Evolutionary conservation across 176 grass and related monocot species (phyloP), one percentile per base, ranked within the genome.

Genomic region (Triticum turgidum): DNA sequence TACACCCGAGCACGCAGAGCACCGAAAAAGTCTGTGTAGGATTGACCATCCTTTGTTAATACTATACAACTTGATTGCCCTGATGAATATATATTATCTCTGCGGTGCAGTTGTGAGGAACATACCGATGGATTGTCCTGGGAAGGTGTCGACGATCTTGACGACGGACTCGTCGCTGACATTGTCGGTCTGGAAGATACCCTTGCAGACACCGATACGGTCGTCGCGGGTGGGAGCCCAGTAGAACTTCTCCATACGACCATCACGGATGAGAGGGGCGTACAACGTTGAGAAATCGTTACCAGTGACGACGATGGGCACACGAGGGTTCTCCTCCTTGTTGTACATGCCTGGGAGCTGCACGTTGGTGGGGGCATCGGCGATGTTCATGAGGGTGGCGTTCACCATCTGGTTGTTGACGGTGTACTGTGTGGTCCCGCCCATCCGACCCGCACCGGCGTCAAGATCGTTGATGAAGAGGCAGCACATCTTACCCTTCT

Each of bases 351-450:
- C 96, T 0, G 96, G 96, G 45, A 98, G 91, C 88, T 98, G 96
- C 81, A 98, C 96, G 73, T 98, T 98, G 80, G 96, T 98, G 9
- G 96, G 96, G 82, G 93, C 95, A 69, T 98, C 96, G 10, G 96
- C 96, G 63, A 98, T 95, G 96, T 98, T 98, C 96, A 98, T 98
- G 6, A 98, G 93, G 2, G 96, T 98, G n/a, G 96, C 96, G 78
- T 98, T 98, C 86, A 95, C 96, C 96, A 98, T 98, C 96, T 98
- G 96, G 88, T 98, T 98, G 93, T 98, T 98, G 22, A 98, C 96
- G 0, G 96, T 98, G 93, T 98, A 95, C 82, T 98, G 96, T 6
- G 96, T 98, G 45, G 96, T 98, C 4, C 96, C 96, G 2, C 96
- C 96, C 93, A 98, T 92, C 5, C 96, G 80, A 4, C 96, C 96